Evolutionary conservation across 495 filamentous ascomycete species (phyloP), one percentile per base, ranked within the genome.

Genomic region (Lichenothelia convexa): DNA sequence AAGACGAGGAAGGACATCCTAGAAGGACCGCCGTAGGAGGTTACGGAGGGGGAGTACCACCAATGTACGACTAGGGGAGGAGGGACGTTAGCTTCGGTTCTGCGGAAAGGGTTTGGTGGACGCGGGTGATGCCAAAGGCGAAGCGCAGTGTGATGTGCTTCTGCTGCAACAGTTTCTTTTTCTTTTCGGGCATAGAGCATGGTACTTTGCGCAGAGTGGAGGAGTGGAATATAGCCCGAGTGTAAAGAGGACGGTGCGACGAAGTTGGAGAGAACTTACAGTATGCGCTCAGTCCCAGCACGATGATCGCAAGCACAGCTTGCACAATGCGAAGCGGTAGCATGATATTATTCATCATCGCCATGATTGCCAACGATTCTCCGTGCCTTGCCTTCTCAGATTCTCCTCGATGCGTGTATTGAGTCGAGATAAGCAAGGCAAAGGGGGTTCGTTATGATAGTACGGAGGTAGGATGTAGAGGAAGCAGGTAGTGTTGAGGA

Each of bases 1-100:
- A 84, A 84, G 54, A 87, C 59, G 55, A 85, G 68, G 61, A 80
- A 86, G 56, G 73, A 69, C 45, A 78, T 53, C 38, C 53, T 42
- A 32, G 56, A 54, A 5, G 71, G 71, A 15, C 54, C 62, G n/a
- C n/a, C n/a, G n/a, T n/a, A n/a, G n/a, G n/a, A n/a, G n/a, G n/a
- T n/a, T n/a, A n/a, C n/a, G n/a, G n/a, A n/a, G 36, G 54, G 51
- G 22, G 49, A 47, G 34, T 38, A 47, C 39, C 45, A 49, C 57
- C 61, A 62, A 30, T 30, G 12, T 21, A 38, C 33, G 20, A 33
- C 51, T 54, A 37, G 44, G 34, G 12, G 29, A 23, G 30, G 11
- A 30, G 8, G 11, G 55, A 46, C 29, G 39, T 16, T 32, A 40
- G 38, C 15, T 13, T n/a, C 30, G 3, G 3, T 17, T 1, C 20